These are phyloP conservation scores for Talaromyces sp. DNA, from an alignment of 2,329 filamentous ascomycete genomes.

Conservation along the genomic window DNA sequence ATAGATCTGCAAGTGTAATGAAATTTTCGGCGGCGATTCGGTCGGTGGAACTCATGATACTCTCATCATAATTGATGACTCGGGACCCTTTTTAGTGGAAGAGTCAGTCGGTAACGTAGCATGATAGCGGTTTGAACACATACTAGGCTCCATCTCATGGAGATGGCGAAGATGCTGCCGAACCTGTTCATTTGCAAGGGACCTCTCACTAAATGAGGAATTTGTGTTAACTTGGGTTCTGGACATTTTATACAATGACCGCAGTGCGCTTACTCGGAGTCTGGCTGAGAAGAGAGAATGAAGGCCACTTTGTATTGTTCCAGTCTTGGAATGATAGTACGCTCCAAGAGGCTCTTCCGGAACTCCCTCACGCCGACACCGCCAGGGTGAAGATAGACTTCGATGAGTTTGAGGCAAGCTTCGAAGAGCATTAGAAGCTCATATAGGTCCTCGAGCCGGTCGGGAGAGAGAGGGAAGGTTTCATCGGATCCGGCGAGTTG, in stretches of 20 bases:
- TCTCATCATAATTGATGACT: slow-evolving; percentile 15
- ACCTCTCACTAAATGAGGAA: slow-evolving; percentile 12
- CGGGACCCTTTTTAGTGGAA: background rate
- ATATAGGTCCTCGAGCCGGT: slow-evolving; percentile 15
- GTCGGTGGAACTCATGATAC: slow-evolving; percentile 15
- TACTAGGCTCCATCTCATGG: slow-evolving; percentile 16
- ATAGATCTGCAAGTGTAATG: slow-evolving; percentile 24
- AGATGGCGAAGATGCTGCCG: slow-evolving; percentile 11
- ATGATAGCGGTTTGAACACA: background rate
- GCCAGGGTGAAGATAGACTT: slow-evolving; percentile 26
- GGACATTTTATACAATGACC: no score
- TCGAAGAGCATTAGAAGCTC: slow-evolving; percentile 20
- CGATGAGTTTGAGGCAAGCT: slow-evolving; percentile 19
- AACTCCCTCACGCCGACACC: slow-evolving; percentile 21
- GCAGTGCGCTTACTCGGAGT: slow-evolving; percentile 16
- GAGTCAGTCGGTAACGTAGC: background rate
- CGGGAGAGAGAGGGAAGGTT: slow-evolving; percentile 17
- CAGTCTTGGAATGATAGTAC: slow-evolving; percentile 20
- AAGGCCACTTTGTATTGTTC: slow-evolving; percentile 26
- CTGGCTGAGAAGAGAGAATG: slow-evolving; percentile 22
- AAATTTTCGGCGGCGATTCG: slow-evolving; percentile 17
- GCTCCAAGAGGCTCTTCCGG: slow-evolving; percentile 22
- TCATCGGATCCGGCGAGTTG: slow-evolving; percentile 18
- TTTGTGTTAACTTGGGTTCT: background rate
- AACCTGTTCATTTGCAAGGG: slow-evolving; percentile 15